Conservation (phyloP, 2,329 filamentous ascomycete species). For the Akanthomyces uredinophilus region DNA sequence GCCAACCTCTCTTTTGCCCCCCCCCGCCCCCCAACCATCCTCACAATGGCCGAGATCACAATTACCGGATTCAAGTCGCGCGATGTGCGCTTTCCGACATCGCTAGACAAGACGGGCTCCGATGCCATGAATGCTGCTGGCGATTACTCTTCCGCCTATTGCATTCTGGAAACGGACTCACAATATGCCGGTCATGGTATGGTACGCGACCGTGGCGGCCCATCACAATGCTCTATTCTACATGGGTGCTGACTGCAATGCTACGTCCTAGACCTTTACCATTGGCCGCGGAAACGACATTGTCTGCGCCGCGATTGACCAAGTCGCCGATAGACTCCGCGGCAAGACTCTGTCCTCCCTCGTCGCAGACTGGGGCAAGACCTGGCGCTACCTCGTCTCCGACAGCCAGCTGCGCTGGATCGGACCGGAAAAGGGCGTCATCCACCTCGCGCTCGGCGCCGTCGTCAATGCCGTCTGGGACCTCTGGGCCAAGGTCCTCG, state of each 20-base stretch:
- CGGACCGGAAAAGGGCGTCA: constrained; percentile 88
- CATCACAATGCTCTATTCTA: constrained; percentile 4
- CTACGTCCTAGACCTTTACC: constrained; percentile 52
- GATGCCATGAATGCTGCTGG: constrained; percentile 95
- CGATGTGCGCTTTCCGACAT: constrained; percentile 82
- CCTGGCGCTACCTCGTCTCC: constrained; percentile 86
- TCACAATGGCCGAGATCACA: constrained; percentile 47
- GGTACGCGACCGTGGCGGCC: constrained; percentile 38
- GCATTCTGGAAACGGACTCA: constrained; percentile 79
- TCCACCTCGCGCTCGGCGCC: constrained; percentile 83
- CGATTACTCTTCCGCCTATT: constrained; percentile 93
- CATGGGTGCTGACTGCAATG: not conserved
- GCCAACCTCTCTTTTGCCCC: not conserved
- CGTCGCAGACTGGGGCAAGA: constrained; percentile 76
- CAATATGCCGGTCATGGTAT: constrained; percentile 70
- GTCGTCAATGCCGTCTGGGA: constrained; percentile 93
- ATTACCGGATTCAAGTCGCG: constrained; percentile 68
- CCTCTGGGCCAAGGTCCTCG: constrained; percentile 82
- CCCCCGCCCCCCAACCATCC: not conserved
- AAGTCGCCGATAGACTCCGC: constrained; percentile 70
- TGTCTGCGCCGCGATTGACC: constrained; percentile 76
- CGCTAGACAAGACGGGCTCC: constrained; percentile 89
- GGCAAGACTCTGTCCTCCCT: constrained; percentile 72
- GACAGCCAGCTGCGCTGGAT: constrained; percentile 93
- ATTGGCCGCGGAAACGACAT: constrained; percentile 90